phyloP scores from a whole-genome alignment of 257 asterid genomes.

The Gynochthodes officinalis region DNA sequence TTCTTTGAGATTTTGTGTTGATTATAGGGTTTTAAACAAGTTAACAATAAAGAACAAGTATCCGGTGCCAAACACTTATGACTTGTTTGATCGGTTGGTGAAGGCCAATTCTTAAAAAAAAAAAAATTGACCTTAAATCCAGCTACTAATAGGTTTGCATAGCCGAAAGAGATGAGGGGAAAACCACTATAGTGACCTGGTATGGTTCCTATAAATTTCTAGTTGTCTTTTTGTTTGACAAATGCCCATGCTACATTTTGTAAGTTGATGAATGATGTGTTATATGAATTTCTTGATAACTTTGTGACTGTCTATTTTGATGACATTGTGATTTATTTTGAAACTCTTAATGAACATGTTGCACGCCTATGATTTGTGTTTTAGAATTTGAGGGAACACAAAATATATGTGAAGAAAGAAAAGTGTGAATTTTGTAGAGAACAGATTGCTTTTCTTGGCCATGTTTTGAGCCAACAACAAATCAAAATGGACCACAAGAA shows the following conservation, averaged over 20 bases:
- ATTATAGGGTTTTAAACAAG: not conserved
- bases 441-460: not conserved
- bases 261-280: not conserved
- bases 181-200: not conserved
- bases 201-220: not conserved
- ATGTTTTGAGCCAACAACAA: not conserved
- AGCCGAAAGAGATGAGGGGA: not conserved
- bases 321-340: not conserved
- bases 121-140: not conserved
- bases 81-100: not conserved
- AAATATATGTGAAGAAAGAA: not conserved
- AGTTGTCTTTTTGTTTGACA: not conserved
- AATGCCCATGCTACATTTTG: not conserved
- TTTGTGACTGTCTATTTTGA: not conserved
- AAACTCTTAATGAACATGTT: not conserved
- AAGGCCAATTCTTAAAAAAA: too few species aligned
- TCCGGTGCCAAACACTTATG: too few species aligned
- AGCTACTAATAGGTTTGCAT: not conserved
- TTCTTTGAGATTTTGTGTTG: too few species aligned
- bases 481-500: not conserved
- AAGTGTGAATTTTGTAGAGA: not conserved
- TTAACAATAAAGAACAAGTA: not conserved
- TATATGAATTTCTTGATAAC: not conserved
- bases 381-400: not conserved
- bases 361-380: not conserved